phyloP scores from a whole-genome alignment of 768 basidiomycete species.

The Pholiota molesta region DNA sequence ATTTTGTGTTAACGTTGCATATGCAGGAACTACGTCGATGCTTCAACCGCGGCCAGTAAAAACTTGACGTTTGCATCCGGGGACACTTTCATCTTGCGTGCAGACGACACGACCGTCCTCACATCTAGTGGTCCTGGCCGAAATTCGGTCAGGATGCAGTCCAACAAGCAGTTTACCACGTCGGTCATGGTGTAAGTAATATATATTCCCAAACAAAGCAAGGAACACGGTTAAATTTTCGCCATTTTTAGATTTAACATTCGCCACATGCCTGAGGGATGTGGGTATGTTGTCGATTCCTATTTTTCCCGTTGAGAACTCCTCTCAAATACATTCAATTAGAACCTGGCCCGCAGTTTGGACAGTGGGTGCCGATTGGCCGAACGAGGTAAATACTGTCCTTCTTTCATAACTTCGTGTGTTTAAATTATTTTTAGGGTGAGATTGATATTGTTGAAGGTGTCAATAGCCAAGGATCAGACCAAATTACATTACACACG shows the following conservation, averaged over 20 bases:
- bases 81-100: conserved; percentile 56
- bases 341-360: conserved; percentile 55
- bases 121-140: conserved; percentile 53
- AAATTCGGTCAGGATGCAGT: conserved; percentile 58
- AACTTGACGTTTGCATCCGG: conserved; percentile 62
- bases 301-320: background rate
- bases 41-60: conserved; percentile 48
- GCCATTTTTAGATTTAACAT: conserved; percentile 34
- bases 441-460: conserved; percentile 60
- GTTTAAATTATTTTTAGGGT: conserved; percentile 30
- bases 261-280: conserved; percentile 61
- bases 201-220: background rate
- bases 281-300: conserved; percentile 36
- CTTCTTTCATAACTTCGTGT: background rate
- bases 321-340: conserved; percentile 1
- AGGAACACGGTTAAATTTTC: conserved; percentile 1
- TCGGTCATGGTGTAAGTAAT: conserved; percentile 54
- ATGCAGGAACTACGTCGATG: conserved; percentile 46
- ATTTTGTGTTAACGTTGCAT: background rate
- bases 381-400: conserved; percentile 29
- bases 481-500: conserved; percentile 52
- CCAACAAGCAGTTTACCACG: conserved; percentile 54
- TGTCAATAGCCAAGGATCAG: conserved; percentile 57
- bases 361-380: conserved; percentile 37
- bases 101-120: conserved; percentile 53